A percentile compares a stretch with the other conserved stretches of the same genome.
These are phyloP conservation scores for Voacanga thouarsii DNA, from an alignment of 257 asterid genomes.

Conservation along the genomic window DNA sequence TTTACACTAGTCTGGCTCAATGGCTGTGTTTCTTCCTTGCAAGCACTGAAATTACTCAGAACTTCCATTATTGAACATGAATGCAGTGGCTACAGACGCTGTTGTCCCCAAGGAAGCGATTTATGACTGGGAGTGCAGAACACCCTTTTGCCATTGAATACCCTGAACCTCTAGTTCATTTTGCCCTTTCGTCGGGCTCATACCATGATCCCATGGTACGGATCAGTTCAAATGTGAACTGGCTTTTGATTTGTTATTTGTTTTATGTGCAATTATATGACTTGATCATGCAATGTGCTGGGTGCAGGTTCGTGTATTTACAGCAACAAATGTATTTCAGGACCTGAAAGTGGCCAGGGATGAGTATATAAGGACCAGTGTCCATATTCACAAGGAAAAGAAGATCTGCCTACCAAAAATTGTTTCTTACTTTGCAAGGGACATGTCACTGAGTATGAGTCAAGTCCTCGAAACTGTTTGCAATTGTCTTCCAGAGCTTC, in stretches of 20 bases:
- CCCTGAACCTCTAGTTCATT: slow-evolving; percentile 86
- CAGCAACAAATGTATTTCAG: slow-evolving; percentile 53
- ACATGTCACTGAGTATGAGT: slow-evolving; percentile 57
- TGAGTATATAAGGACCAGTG: slow-evolving; percentile 62
- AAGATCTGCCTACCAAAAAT: slow-evolving; percentile 69
- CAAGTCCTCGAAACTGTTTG: slow-evolving; percentile 51
- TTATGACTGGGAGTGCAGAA: slow-evolving; percentile 40
- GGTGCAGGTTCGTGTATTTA: slow-evolving; percentile 68
- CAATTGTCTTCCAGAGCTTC: slow-evolving; percentile 47
- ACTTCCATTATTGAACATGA: slow-evolving; percentile 17
- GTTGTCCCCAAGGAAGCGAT: slow-evolving; percentile 74
- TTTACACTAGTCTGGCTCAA: background rate
- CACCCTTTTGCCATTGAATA: slow-evolving; percentile 72
- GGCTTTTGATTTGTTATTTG: background rate
- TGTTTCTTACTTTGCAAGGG: slow-evolving; percentile 60
- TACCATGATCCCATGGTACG: slow-evolving; percentile 76
- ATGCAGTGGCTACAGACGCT: slow-evolving; percentile 80
- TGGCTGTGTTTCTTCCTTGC: background rate
- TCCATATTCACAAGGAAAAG: slow-evolving; percentile 54
- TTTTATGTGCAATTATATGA: background rate
- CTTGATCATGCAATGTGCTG: background rate
- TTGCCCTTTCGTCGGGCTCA: slow-evolving; percentile 82
- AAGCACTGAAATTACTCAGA: slow-evolving; percentile 7
- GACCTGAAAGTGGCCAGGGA: slow-evolving; percentile 71
- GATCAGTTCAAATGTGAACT: background rate